Evolutionary conservation across 495 filamentous ascomycete species (phyloP), one percentile per base, ranked within the genome.

Genomic region (Daldinia decipiens): DNA sequence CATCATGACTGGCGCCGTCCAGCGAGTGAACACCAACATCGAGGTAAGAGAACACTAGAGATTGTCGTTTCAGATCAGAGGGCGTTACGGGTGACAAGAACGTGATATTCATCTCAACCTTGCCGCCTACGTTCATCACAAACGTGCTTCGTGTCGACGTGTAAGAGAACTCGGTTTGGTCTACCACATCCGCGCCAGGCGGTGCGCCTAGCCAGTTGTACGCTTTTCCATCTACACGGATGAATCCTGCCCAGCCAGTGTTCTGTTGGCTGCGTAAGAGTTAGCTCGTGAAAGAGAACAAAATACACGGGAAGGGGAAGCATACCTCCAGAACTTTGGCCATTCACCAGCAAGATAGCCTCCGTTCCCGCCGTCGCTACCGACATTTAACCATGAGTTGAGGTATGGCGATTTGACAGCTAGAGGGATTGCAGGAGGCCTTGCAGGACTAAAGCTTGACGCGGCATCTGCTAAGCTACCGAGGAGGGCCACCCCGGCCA

Each of bases 61-160:
- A 92, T 80, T 98, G 95, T 50, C 93, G 87, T 65, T 90, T 83
- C 67, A 94, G 89, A 68, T 95, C 97, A 9, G 90, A 89, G 1
- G 94, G 91, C 12, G 92, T 97, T 47, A 98, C 91, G 0, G 95
- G 95, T 4, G 92, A 94, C 34, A 97, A 81, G 76, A 97, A 97
- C 0, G 92, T 93, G 21, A 97, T 83, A 3, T 87, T 89, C 77
- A 98, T 82, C 65, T 90, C 85, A 29, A 91, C 82, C 52, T 87
- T 83, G 2, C 86, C 81, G 21, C 78, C 86, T 21, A 97, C 89
- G 31, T 83, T 83, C 80, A 97, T 95, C 40, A 89, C 92, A 67
- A 98, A 89, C 62, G 93, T 94, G 50, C 93, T 97, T 12, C 89
- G 89, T 1, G 92, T 93, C 39, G 95, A 92, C 71, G 97, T 95